phyloP scores from a whole-genome alignment of 106 monocot genomes.

The Alisma plantagoaquatica region DNA sequence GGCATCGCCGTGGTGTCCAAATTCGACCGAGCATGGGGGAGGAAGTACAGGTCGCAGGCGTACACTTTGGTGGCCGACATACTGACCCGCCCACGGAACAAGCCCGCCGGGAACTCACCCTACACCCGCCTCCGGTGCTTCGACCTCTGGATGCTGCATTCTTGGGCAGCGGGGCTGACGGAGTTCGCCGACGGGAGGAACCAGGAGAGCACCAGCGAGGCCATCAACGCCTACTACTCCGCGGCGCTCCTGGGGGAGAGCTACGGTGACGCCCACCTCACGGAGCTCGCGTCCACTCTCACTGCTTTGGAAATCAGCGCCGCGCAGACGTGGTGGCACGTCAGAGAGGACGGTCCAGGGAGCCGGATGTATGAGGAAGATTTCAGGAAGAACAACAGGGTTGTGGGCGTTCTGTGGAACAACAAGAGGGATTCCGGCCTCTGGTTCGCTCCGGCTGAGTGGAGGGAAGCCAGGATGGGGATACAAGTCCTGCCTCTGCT shows the following conservation, averaged over 20 bases:
- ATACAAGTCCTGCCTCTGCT: constrained; percentile 79
- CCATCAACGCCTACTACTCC: constrained; percentile 83
- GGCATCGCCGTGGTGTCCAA: constrained; percentile 72
- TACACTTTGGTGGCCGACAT: constrained; percentile 72
- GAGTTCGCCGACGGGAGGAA: constrained; percentile 86
- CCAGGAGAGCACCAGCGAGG: constrained; percentile 96
- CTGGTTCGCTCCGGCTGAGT: constrained; percentile 84
- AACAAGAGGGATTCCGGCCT: constrained; percentile 90
- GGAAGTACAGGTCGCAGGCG: constrained; percentile 56
- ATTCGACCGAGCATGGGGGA: constrained; percentile 71
- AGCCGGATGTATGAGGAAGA: constrained; percentile 72
- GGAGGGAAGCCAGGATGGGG: constrained; percentile 79
- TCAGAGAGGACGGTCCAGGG: constrained; percentile 60
- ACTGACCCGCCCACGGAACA: constrained; percentile 43
- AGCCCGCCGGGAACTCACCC: constrained; percentile 21
- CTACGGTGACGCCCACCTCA: constrained; percentile 67
- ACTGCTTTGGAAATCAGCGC: constrained; percentile 51
- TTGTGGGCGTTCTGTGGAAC: constrained; percentile 82
- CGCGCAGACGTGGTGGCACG: constrained; percentile 87
- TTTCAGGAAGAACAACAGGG: constrained; percentile 54
- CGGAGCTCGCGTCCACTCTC: constrained; percentile 48
- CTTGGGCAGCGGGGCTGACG: constrained; percentile 88
- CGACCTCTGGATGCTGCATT: constrained; percentile 87
- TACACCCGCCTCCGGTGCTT: constrained; percentile 63
- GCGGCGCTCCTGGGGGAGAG: constrained; percentile 73